Evolutionary conservation across 495 filamentous ascomycete species (phyloP), one percentile per base, ranked within the genome.

Genomic region (Hypoxylon rickii): DNA sequence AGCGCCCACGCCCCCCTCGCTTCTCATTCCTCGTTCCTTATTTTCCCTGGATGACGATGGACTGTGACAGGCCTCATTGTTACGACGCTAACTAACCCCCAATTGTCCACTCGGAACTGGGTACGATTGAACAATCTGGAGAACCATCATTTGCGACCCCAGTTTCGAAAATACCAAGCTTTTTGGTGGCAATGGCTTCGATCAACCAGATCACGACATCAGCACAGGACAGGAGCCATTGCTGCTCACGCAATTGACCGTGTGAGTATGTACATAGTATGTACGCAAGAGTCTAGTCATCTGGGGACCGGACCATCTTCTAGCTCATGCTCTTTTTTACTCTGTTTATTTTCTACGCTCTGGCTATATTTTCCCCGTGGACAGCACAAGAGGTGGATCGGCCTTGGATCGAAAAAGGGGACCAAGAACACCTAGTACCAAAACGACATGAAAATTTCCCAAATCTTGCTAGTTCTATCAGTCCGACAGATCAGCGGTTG

Each of bases 161-260:
- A 10, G 24, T 4, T 29, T 29, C 24, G 37, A 44, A 43, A 48
- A 20, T 53, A 54, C 53, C 59, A 63, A 62, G 58, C 58, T 62
- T 62, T 58, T 62, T 56, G 32, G 24, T 21, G 36, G n/a, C 41
- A 21, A 47, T 21, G 20, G 34, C 21, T 48, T 53, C 16, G 48
- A 63, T 63, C 59, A 43, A 22, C 52, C 44, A 63, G 59, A 63
- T 54, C 53, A 58, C 44, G 32, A 12, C n/a, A 36, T n/a, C 15
- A 34, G 13, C 32, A 34, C 4, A 3, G 11, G 34, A 38, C 34
- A 38, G 32, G 13, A 13, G 6, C 8, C n/a, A n/a, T n/a, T n/a
- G n/a, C n/a, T n/a, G n/a, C n/a, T n/a, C n/a, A n/a, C n/a, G n/a
- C n/a, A n/a, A n/a, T n/a, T n/a, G n/a, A n/a, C n/a, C n/a, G n/a